phyloP scores from a whole-genome alignment of 805 yeast genomes.

The Candida cerambycidarum region DNA sequence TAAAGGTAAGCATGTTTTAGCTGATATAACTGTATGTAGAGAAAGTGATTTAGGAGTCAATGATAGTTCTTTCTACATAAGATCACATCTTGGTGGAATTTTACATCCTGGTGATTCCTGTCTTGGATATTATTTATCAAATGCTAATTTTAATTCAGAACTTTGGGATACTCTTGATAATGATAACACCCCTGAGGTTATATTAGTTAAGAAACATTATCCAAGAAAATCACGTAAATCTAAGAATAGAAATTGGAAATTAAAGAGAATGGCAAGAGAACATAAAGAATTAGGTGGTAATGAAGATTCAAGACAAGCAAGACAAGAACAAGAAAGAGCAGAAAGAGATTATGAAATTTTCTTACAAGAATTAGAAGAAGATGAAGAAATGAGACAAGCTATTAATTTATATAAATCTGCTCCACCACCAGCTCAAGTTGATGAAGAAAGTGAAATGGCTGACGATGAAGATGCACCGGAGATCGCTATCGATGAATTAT shows the following conservation, averaged over 20 bases:
- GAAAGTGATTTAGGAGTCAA: constrained; percentile 84
- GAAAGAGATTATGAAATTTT: constrained; percentile 93
- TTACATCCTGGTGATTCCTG: constrained; percentile 96
- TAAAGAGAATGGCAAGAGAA: constrained; percentile 97
- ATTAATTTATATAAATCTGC: constrained; percentile 82
- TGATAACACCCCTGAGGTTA: constrained; percentile 76
- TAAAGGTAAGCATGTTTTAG: constrained; percentile 75
- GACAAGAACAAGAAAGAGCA: constrained; percentile 86
- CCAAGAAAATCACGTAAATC: constrained; percentile 72
- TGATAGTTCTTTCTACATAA: constrained; percentile 76
- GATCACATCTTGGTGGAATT: constrained; percentile 92
- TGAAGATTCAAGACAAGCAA: constrained; percentile 67
- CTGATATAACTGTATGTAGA: constrained; percentile 90
- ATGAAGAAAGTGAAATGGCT: constrained; percentile 45
- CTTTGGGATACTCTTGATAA: constrained; percentile 70
- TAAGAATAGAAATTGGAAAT: constrained; percentile 83
- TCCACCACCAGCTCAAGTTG: constrained; percentile 26
- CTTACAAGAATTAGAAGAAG: constrained; percentile 97
- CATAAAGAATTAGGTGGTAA: constrained; percentile 84
- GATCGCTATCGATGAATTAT: constrained; percentile 84
- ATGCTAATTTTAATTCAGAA: constrained; percentile 86
- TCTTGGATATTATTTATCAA: constrained; percentile 83
- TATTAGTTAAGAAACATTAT: constrained; percentile 85
- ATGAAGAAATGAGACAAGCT: constrained; percentile 86
- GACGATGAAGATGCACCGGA: constrained; percentile 82